A percentile compares a stretch with the other conserved stretches of the same genome.
Conservation (phyloP, 495 filamentous ascomycete species). For the Trichoderma virens region DNA sequence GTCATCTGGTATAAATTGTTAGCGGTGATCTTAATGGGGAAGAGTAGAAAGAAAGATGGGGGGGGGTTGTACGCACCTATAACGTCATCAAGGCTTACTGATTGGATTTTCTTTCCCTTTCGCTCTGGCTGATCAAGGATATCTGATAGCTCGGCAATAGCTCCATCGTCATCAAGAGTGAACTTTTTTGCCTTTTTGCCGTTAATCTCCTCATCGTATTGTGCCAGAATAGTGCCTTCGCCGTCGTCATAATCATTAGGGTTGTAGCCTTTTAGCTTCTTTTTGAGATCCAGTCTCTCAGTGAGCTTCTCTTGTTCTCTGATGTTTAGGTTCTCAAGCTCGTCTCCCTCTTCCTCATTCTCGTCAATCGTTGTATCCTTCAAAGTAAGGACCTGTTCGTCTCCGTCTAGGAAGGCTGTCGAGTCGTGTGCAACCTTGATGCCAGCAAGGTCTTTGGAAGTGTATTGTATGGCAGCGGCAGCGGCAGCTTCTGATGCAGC, state of each 20-base stretch:
- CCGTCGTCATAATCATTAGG: conserved; percentile 67
- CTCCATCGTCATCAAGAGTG: conserved; percentile 70
- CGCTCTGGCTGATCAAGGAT: conserved; percentile 48
- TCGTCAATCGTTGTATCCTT: conserved; percentile 83
- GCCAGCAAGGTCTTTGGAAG: conserved; percentile 74
- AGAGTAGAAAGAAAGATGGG: not conserved
- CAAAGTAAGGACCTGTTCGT: conserved; percentile 80
- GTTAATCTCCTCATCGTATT: conserved; percentile 93
- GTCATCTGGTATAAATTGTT: conserved; percentile 39
- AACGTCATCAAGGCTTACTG: conserved; percentile 74
- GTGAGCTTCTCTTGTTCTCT: conserved; percentile 68
- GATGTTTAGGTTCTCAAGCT: conserved; percentile 77
- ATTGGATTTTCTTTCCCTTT: conserved; percentile 55
- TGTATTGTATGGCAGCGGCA: conserved; percentile 53
- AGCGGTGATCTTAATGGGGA: conserved; percentile 15
- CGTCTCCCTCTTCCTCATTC: conserved; percentile 84
- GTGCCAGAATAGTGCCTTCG: conserved; percentile 58
- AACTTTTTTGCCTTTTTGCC: conserved; percentile 88
- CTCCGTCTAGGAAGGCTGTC: conserved; percentile 64
- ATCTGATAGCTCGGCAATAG: conserved; percentile 54
- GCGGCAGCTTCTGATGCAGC: conserved; percentile 40
- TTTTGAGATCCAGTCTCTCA: conserved; percentile 78
- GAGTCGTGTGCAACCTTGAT: conserved; percentile 87
- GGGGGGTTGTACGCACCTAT: conserved; percentile 32
- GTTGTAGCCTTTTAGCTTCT: conserved; percentile 85